Evolutionary conservation across 768 basidiomycete genomes (phyloP), one percentile per base, ranked within the genome.

Genomic region (Trametes maxima): DNA sequence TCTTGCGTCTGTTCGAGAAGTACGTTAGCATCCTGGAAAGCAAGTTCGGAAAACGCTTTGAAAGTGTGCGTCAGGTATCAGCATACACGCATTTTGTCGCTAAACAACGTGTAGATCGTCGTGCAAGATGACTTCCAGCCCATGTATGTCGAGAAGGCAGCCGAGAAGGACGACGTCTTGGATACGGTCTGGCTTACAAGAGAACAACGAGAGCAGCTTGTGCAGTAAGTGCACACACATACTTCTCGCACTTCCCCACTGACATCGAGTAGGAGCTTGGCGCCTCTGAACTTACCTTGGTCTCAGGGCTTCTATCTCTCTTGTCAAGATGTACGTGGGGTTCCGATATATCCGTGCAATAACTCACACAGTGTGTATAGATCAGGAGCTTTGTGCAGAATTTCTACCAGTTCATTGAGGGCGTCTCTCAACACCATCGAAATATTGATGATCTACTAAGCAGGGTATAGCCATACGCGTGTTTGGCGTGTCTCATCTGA

Each of bases 381-480:
- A 90, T 96, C 60, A 87, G 93, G 24, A 80, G 79, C 44, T 98
- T 96, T 69, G 90, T 97, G 40, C 90, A 95, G 67, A 94, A 93
- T 67, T 98, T 97, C 77, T 96, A 98, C 71, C 88, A 93, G 22
- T 99, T 98, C 73, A 87, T 95, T 0, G 97, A 99, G 67, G 96
- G 96, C 10, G 91, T 97, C 5, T 87, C 90, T 2, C 92, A 95
- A 70, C 90, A 94, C 59, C 91, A 95, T 72, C 83, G 89, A 44
- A 90, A 95, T 70, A 92, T 95, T 35, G 95, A 98, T 68, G 94
- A 94, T 55, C 80, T 98, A 10, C 74, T 99, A 52, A 89, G 88
- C 76, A 94, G 89, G 81, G 96, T 95, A 68, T 58, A 33, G 25
- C 3, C 12, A 8, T 13, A 17, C 12, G 12, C 49, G 14, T 28